These are phyloP conservation scores for Thermomyces lanuginosus DNA, from an alignment of 2,329 filamentous ascomycete species.

Conservation along the genomic window DNA sequence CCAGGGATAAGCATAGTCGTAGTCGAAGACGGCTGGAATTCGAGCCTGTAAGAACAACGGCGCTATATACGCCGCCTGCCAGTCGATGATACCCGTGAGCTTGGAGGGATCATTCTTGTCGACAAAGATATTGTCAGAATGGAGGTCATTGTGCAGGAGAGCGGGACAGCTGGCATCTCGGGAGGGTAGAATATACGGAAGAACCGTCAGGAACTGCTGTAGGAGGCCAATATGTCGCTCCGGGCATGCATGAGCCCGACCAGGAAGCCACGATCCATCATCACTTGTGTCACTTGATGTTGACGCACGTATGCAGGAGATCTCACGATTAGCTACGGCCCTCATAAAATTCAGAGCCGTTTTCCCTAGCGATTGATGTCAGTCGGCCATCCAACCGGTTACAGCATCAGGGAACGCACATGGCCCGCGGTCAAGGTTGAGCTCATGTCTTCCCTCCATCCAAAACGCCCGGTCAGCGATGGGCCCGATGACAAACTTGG, in stretches of 20 bases:
- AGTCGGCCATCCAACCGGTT: neutral
- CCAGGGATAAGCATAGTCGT: slow-evolving; percentile 11
- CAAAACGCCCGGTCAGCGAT: slow-evolving; percentile 8
- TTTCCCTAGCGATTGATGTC: slow-evolving; percentile 6
- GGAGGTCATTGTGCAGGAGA: slow-evolving; percentile 12
- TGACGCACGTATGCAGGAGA: slow-evolving; percentile 7
- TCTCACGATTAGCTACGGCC: slow-evolving; percentile 9
- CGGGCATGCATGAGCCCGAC: neutral
- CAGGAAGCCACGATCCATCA: neutral
- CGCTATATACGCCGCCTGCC: slow-evolving; percentile 11
- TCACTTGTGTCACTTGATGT: slow-evolving; percentile 1
- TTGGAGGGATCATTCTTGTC: slow-evolving; percentile 11
- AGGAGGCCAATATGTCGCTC: slow-evolving; percentile 10
- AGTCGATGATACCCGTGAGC: slow-evolving; percentile 15
- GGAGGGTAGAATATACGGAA: slow-evolving; percentile 10
- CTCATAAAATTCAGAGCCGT: slow-evolving; percentile 9
- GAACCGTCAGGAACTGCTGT: slow-evolving; percentile 8
- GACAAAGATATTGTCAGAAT: slow-evolving; percentile 21
- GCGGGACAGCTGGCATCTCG: slow-evolving; percentile 4
- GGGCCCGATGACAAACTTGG: slow-evolving; percentile 9
- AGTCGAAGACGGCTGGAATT: slow-evolving; percentile 12
- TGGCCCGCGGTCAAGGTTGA: slow-evolving; percentile 8
- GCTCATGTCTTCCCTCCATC: slow-evolving; percentile 5
- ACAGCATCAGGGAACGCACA: slow-evolving; percentile 5
- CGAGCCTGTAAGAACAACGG: slow-evolving; percentile 14